Percentiles rank a stretch among this genome's conserved stretches.
These are phyloP conservation scores for Globisporangium apiculatum DNA, from an alignment of 352 stramenopile species.

Conservation along the genomic window DNA sequence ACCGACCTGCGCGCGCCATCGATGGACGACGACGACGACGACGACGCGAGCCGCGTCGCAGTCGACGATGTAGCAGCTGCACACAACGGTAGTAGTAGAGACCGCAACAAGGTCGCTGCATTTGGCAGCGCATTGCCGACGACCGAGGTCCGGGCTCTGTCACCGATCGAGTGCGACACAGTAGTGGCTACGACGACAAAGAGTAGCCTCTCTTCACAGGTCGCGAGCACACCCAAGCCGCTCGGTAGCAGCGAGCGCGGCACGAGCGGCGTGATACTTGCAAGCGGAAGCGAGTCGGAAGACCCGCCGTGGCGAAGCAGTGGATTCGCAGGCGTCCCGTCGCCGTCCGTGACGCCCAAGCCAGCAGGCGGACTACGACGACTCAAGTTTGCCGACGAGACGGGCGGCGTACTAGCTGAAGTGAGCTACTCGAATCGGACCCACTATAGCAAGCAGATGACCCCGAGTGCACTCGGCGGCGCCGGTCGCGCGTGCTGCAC, in stretches of 20 bases:
- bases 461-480: constrained; percentile 21
- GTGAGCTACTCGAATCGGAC: constrained; percentile 68
- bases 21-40: constrained; percentile 8
- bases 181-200: not conserved
- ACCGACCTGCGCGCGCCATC: constrained; percentile 6
- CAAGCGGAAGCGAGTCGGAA: constrained; percentile 1
- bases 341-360: not conserved
- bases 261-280: not conserved
- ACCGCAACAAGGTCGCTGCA: not conserved
- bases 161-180: not conserved
- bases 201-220: not conserved
- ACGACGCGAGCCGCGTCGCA: constrained; percentile 6
- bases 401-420: constrained; percentile 41
- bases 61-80: constrained; percentile 3
- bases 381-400: constrained; percentile 67
- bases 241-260: not conserved
- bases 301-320: constrained; percentile 6
- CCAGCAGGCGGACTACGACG: constrained; percentile 10
- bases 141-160: constrained; percentile 1
- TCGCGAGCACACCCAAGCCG: not conserved
- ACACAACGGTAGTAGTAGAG: not conserved
- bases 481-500: constrained; percentile 29
- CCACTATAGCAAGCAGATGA: constrained; percentile 75
- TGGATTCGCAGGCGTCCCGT: not conserved
- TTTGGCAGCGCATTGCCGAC: too few species aligned